Evolutionary conservation across 2,329 filamentous ascomycete species (phyloP).

Genomic region (Ceratocystis lukuohia): DNA sequence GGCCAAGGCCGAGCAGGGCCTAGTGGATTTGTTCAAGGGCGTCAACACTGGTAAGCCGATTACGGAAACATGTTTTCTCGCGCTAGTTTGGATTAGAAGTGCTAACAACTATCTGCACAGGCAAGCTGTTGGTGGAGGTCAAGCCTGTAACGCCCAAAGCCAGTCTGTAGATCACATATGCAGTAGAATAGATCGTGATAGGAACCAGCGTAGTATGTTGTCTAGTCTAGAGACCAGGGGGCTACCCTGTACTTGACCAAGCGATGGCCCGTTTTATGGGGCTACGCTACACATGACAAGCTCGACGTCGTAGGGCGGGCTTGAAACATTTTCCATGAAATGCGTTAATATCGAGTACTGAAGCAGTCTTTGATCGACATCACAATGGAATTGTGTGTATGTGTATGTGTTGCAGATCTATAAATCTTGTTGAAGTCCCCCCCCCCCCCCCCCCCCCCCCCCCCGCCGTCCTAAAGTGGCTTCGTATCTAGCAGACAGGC

Average conservation of each 20-base stretch:
- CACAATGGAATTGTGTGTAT: neutral
- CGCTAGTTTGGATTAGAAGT: neutral
- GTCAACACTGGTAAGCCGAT: slow-evolving; percentile 50
- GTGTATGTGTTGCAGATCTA: neutral
- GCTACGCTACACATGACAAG: neutral
- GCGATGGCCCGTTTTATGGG: neutral
- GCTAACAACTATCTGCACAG: neutral
- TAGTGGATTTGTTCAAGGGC: slow-evolving; percentile 53
- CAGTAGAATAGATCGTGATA: too few relatives aligned
- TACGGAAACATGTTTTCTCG: neutral
- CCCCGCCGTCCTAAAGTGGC: neutral
- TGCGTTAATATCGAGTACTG: neutral
- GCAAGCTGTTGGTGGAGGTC: slow-evolving; percentile 38
- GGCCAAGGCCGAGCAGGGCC: slow-evolving; percentile 45
- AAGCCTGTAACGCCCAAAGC: slow-evolving; percentile 25
- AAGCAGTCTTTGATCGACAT: neutral
- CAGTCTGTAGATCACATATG: neutral
- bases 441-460: neutral
- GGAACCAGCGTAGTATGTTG: too few relatives aligned
- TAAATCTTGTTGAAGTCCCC: neutral
- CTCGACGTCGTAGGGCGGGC: neutral
- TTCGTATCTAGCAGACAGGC: neutral
- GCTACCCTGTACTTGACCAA: neutral
- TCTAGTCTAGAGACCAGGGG: too few relatives aligned
- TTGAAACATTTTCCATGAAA: neutral